Conservation (phyloP, 225 moss, liverwort and hornwort species). For the Pseudisothecium myosuroides region DNA sequence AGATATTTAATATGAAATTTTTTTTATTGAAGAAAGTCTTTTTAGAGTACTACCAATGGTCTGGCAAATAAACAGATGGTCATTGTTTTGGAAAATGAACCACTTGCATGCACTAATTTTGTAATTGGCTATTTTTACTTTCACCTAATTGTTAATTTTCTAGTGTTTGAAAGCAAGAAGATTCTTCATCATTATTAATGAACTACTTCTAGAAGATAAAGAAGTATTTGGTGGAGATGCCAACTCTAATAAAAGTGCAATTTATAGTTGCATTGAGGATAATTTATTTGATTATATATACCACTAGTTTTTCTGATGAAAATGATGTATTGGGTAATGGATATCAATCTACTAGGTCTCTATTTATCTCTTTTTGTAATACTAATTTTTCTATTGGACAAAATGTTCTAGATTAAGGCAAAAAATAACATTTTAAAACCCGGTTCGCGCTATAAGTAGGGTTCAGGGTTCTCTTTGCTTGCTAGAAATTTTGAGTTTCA, state of each 20-base stretch:
- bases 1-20: too few relatives aligned
- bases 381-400: too few relatives aligned
- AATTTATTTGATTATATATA: neutral
- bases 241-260: neutral
- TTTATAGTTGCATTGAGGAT: neutral
- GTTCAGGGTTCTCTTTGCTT: too few relatives aligned
- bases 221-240: neutral
- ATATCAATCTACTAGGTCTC: neutral
- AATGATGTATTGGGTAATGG: neutral
- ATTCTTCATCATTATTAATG: neutral
- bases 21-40: too few relatives aligned
- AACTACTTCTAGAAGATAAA: neutral
- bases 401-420: too few relatives aligned
- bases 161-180: neutral
- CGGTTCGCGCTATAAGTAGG: too few relatives aligned
- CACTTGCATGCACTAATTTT: fast-evolving
- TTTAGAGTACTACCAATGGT: too few relatives aligned
- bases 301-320: neutral
- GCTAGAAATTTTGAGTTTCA: too few relatives aligned
- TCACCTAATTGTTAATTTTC: neutral
- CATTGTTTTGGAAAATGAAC: neutral
- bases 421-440: too few relatives aligned
- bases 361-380: neutral
- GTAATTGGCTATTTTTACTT: neutral
- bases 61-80: neutral